phyloP scores from a whole-genome alignment of 306 rosid species.

The Geum urbanum region DNA sequence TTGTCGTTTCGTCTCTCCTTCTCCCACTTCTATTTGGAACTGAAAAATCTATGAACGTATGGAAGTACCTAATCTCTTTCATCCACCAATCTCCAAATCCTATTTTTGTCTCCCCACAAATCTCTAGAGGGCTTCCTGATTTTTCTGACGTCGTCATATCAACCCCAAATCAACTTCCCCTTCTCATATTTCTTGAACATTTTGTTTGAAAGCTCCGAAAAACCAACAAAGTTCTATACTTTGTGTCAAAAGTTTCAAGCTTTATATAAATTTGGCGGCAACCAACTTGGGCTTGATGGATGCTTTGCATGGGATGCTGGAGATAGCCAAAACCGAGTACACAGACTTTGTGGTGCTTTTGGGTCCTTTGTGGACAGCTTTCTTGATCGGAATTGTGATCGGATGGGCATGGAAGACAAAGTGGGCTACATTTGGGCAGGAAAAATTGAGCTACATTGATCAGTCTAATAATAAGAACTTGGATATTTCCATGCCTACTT shows the following conservation, averaged over 20 bases:
- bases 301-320: conserved; percentile 28
- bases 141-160: conserved; percentile 17
- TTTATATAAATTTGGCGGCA: background rate
- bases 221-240: no score
- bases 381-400: conserved; percentile 64
- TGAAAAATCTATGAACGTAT: conserved; percentile 3
- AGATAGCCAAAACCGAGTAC: conserved; percentile 8
- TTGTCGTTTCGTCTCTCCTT: background rate
- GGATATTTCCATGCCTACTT: conserved; percentile 19
- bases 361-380: conserved; percentile 64
- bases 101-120: background rate
- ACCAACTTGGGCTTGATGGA: conserved; percentile 23
- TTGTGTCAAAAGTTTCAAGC: background rate
- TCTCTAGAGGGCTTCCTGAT: background rate
- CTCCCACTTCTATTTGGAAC: background rate
- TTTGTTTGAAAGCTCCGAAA: conserved; percentile 16
- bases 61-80: background rate
- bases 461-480: background rate
- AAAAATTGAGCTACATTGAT: conserved; percentile 15
- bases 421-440: conserved; percentile 49
- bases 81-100: no score
- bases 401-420: conserved; percentile 97
- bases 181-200: conserved; percentile 9
- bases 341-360: conserved; percentile 5
- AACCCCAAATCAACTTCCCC: background rate